Evolutionary conservation across 768 basidiomycete species (phyloP).

Genomic region (Leccinum rimulosum): DNA sequence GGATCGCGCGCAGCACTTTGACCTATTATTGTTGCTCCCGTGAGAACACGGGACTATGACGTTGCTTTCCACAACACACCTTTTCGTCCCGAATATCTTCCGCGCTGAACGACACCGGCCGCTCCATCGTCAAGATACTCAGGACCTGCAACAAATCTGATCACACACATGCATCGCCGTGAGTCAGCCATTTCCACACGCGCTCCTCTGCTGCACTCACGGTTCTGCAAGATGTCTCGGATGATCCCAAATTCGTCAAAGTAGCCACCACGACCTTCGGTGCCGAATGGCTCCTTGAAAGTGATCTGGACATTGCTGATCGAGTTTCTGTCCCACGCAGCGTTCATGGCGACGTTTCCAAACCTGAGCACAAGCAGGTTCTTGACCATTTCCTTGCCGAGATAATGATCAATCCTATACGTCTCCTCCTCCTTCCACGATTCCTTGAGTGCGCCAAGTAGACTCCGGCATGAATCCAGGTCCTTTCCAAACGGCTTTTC

Average conservation of each 20-base stretch:
- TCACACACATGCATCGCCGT: slow-evolving; percentile 18
- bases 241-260: slow-evolving; percentile 99
- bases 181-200: slow-evolving; percentile 6
- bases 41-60: slow-evolving; percentile 14
- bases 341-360: slow-evolving; percentile 86
- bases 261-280: slow-evolving; percentile 99
- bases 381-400: slow-evolving; percentile 99
- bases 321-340: slow-evolving; percentile 93
- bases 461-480: slow-evolving; percentile 74
- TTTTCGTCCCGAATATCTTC: slow-evolving; percentile 99
- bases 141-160: slow-evolving; percentile 93
- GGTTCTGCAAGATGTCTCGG: slow-evolving; percentile 96
- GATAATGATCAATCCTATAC: slow-evolving; percentile 98
- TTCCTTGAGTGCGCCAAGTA: slow-evolving; percentile 75
- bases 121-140: slow-evolving; percentile 95
- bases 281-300: slow-evolving; percentile 99
- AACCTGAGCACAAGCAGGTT: slow-evolving; percentile 95
- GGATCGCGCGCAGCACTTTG: slow-evolving; percentile 91
- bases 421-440: slow-evolving; percentile 97
- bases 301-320: slow-evolving; percentile 98
- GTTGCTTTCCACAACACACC: slow-evolving; percentile 41
- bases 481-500: slow-evolving; percentile 99
- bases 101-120: slow-evolving; percentile 94
- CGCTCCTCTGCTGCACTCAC: slow-evolving; percentile 49
- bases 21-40: slow-evolving; percentile 50